Base-by-base conservation (phyloP, 495 filamentous ascomycete genomes). In the Tuber calosporum region DNA sequence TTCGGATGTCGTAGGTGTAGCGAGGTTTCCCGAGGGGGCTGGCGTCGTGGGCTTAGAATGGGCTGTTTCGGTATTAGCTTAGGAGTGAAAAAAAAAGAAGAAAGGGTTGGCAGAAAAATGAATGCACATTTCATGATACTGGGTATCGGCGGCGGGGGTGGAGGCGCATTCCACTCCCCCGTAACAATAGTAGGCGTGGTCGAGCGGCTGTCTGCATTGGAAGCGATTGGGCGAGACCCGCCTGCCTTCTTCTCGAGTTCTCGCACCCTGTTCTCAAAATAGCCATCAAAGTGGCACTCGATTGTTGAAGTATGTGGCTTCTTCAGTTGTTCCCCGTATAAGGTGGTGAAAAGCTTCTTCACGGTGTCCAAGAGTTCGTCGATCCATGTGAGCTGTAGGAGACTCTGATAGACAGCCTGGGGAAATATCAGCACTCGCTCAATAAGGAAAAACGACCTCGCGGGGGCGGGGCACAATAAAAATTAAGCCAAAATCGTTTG, bases 341-440 rank as follows among this genome's bases (percentile, higher is more conserved):
- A 85, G 71, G 92, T 90, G 70, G 92, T 87, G 81, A 98, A 99
- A 41, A 99, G 87, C 9, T 91, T 92, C 76, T 90, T 91, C 70
- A 98, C 91, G 76, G 97, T 97, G 79, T 97, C 94, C 72, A 99
- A 86, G 34, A 99, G 91, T 82, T 94, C 94, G 81, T 98, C 95
- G 76, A 98, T 92, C 95, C 95, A 99, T 3, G 92, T 92, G 22
- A 99, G 89, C 81, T 97, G 94, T 13, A 99, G 84, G 11, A 99
- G 87, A 38, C 93, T 97, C 82, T 96, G 92, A 83, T 99, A 99
- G 73, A 99, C 95, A 70, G 94, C 95, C 94, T 99, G 79, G 13
- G 70, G 76, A 72, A 41, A 42, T 62, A 37, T 82, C 69, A 82
- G 77, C 37, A 79, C 48, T 42, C 15, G 34, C 36, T 30, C 36